These are phyloP conservation scores for Pythium rishiriense DNA, from an alignment of 352 stramenopile genomes.

Conservation along the genomic window DNA sequence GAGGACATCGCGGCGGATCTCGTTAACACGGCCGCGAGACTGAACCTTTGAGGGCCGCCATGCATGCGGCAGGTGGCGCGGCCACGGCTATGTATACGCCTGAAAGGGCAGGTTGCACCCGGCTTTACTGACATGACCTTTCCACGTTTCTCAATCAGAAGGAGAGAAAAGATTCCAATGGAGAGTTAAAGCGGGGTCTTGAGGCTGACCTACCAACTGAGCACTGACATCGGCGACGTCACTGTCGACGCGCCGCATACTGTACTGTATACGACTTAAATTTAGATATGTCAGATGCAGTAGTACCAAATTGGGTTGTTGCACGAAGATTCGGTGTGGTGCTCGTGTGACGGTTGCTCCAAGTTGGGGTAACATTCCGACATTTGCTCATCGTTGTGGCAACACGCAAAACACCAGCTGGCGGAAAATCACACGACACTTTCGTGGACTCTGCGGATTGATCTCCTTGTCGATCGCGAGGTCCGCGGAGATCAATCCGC, in stretches of 20 bases:
- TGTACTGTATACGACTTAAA: background rate
- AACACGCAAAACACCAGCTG: background rate
- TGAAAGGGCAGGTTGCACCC: slow-evolving; percentile 12
- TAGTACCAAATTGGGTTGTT: background rate
- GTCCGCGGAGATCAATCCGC: too few relatives aligned
- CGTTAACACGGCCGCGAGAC: slow-evolving; percentile 1
- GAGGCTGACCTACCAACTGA: background rate
- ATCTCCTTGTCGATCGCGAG: too few relatives aligned
- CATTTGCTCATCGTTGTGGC: background rate
- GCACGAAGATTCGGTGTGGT: background rate
- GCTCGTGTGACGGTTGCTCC: too few relatives aligned
- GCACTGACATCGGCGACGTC: slow-evolving; percentile 14
- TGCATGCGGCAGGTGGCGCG: background rate
- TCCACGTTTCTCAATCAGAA: too few relatives aligned
- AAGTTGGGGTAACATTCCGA: too few relatives aligned
- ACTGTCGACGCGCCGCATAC: slow-evolving; percentile 3
- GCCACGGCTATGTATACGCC: slow-evolving; percentile 24
- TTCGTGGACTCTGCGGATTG: too few relatives aligned
- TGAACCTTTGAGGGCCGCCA: slow-evolving; percentile 15
- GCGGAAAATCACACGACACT: background rate
- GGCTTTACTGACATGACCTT: slow-evolving; percentile 1
- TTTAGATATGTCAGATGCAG: background rate
- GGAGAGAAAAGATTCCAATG: background rate
- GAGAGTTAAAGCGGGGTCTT: slow-evolving; percentile 13
- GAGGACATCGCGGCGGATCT: background rate